Conservation (phyloP, 495 filamentous ascomycete genomes). For the Talaromyces stipitatus region DNA sequence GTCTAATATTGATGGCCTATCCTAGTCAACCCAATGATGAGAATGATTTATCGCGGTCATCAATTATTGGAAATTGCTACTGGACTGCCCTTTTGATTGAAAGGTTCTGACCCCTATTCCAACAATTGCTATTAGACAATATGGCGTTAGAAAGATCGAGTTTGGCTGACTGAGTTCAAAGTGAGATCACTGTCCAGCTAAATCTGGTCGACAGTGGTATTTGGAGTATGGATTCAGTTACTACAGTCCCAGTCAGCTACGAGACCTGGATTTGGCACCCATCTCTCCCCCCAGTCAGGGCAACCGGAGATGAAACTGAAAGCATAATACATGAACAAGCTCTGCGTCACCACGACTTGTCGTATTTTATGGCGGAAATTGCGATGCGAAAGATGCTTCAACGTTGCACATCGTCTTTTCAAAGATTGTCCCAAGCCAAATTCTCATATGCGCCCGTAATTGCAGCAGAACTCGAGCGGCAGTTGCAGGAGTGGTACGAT, state of each 20-base stretch:
- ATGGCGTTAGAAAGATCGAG: neutral
- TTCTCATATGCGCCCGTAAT: constrained; percentile 1
- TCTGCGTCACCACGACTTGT: neutral
- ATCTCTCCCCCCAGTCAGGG: neutral
- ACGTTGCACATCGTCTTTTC: neutral
- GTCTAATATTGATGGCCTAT: neutral
- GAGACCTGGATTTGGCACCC: neutral
- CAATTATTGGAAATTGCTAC: neutral
- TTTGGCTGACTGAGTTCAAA: neutral
- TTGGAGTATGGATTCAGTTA: constrained; percentile 1
- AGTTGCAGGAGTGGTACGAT: neutral
- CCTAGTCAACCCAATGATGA: neutral
- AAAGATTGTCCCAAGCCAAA: neutral
- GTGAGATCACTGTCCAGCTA: constrained; percentile 1
- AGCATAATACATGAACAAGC: neutral
- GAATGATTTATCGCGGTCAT: neutral
- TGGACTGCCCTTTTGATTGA: neutral
- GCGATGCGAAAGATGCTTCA: constrained; percentile 1
- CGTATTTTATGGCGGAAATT: constrained; percentile 1
- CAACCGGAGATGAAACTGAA: neutral
- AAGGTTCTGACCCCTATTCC: constrained; percentile 1
- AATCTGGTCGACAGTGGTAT: neutral
- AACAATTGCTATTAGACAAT: neutral
- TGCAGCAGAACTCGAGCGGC: neutral
- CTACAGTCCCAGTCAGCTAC: neutral